These are phyloP conservation scores for Fusarium piperis DNA, from an alignment of 2,329 filamentous ascomycete genomes.

Conservation along the genomic window DNA sequence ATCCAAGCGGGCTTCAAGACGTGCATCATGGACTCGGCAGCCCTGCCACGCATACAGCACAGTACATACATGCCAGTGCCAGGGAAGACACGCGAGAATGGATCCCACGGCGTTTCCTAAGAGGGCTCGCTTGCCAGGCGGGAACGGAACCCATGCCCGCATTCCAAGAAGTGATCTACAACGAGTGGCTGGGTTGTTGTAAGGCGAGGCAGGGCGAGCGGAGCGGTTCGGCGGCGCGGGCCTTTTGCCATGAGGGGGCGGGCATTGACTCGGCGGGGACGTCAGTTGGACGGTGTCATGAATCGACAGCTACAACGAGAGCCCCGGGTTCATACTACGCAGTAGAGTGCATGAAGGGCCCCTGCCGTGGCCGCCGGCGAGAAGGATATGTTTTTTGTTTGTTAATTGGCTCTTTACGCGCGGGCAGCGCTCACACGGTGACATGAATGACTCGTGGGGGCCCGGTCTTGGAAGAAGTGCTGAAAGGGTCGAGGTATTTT, in stretches of 20 bases:
- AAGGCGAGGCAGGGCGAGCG: not conserved
- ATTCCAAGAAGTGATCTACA: constrained; percentile 22
- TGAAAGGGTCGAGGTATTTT: not conserved
- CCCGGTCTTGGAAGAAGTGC: not conserved
- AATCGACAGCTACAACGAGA: not conserved
- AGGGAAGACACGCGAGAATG: constrained; percentile 24
- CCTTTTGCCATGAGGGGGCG: constrained; percentile 23
- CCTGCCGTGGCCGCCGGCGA: not conserved
- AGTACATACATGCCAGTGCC: not conserved
- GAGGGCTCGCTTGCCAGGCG: not conserved
- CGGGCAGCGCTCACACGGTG: not conserved
- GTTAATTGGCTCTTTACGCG: not conserved
- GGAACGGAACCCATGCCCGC: not conserved
- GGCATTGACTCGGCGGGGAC: constrained; percentile 17
- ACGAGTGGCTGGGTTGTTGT: constrained; percentile 3
- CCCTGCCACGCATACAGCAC: not conserved
- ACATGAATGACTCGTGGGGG: constrained; percentile 18
- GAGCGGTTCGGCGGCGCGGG: constrained; percentile 26
- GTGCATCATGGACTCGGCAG: not conserved
- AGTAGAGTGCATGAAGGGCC: not conserved
- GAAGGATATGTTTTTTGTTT: not conserved
- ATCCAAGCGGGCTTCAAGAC: constrained; percentile 13
- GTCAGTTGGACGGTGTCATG: not conserved
- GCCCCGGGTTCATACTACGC: not conserved
- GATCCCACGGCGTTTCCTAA: constrained; percentile 6